phyloP scores from a whole-genome alignment of 257 asterid species.

The Parsonsia alboflavescens region DNA sequence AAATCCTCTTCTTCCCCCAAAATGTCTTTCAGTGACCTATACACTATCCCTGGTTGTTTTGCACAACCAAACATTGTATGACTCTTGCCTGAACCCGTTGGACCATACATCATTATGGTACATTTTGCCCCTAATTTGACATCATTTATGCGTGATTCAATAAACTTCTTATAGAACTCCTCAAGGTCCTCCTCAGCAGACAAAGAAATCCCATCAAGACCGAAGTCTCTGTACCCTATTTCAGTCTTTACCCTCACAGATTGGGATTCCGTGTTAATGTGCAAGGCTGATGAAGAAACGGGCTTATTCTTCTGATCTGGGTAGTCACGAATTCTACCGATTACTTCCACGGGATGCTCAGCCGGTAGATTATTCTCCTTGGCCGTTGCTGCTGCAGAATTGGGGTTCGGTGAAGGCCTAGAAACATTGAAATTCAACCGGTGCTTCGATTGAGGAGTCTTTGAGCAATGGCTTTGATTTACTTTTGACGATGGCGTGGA shows the following conservation, averaged over 20 bases:
- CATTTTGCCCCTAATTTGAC: slow-evolving; percentile 83
- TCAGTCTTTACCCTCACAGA: slow-evolving; percentile 70
- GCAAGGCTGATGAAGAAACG: slow-evolving; percentile 36
- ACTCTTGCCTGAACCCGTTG: slow-evolving; percentile 93
- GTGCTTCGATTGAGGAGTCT: slow-evolving; percentile 65
- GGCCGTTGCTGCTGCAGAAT: slow-evolving; percentile 12
- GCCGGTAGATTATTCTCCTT: slow-evolving; percentile 27
- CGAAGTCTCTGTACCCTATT: slow-evolving; percentile 74
- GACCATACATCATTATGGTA: slow-evolving; percentile 97
- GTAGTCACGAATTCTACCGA: slow-evolving; percentile 70
- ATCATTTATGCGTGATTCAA: slow-evolving; percentile 65
- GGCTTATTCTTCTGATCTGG: slow-evolving; percentile 52
- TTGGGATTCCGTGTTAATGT: slow-evolving; percentile 43
- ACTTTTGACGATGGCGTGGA: slow-evolving; percentile 38
- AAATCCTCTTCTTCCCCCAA: slow-evolving; percentile 48
- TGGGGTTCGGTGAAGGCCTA: slow-evolving; percentile 29
- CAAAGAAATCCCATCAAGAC: slow-evolving; percentile 70
- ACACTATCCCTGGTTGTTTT: slow-evolving; percentile 80
- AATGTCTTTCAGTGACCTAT: slow-evolving; percentile 68
- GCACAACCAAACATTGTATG: slow-evolving; percentile 89
- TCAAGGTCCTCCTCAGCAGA: slow-evolving; percentile 82
- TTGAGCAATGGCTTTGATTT: slow-evolving; percentile 30
- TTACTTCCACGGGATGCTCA: slow-evolving; percentile 92
- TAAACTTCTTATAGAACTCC: slow-evolving; percentile 63
- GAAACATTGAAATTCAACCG: slow-evolving; percentile 45